Evolutionary conservation across 2,329 filamentous ascomycete genomes (phyloP).

Genomic region (Hypoxylon sp.): DNA sequence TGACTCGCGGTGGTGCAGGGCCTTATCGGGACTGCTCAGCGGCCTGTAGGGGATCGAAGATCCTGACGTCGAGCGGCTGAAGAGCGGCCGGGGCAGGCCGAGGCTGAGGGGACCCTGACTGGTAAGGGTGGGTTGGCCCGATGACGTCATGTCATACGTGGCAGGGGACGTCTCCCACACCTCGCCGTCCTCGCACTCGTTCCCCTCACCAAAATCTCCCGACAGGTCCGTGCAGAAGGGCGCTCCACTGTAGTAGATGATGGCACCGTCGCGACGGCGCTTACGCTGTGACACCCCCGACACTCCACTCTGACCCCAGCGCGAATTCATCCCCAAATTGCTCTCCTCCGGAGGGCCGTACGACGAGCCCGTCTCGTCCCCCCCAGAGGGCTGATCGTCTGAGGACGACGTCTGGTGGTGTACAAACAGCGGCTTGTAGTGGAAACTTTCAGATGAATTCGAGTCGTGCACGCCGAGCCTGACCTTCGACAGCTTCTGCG

Average conservation of each 20-base stretch:
- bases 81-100: constrained; percentile 40
- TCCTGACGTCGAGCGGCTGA: constrained; percentile 54
- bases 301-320: constrained; percentile 52
- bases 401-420: constrained; percentile 55
- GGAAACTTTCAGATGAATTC: constrained; percentile 58
- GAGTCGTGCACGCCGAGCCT: constrained; percentile 48
- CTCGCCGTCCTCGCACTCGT: background rate
- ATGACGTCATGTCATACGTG: constrained; percentile 57
- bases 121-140: constrained; percentile 39
- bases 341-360: constrained; percentile 57
- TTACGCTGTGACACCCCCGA: constrained; percentile 57
- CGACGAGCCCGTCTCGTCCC: constrained; percentile 59
- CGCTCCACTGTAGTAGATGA: constrained; percentile 84
- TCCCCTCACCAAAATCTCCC: constrained; percentile 65
- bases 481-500: constrained; percentile 52
- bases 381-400: constrained; percentile 55
- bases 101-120: constrained; percentile 33
- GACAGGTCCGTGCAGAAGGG: constrained; percentile 83
- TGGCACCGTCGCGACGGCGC: constrained; percentile 71
- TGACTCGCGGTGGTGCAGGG: constrained; percentile 17
- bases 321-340: constrained; percentile 55
- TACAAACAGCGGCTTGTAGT: constrained; percentile 70
- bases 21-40: constrained; percentile 51
- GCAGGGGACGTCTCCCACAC: constrained; percentile 53
- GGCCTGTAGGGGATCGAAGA: constrained; percentile 59